Conservation (phyloP, 768 basidiomycete genomes). For the Russula griseocarnosa region DNA sequence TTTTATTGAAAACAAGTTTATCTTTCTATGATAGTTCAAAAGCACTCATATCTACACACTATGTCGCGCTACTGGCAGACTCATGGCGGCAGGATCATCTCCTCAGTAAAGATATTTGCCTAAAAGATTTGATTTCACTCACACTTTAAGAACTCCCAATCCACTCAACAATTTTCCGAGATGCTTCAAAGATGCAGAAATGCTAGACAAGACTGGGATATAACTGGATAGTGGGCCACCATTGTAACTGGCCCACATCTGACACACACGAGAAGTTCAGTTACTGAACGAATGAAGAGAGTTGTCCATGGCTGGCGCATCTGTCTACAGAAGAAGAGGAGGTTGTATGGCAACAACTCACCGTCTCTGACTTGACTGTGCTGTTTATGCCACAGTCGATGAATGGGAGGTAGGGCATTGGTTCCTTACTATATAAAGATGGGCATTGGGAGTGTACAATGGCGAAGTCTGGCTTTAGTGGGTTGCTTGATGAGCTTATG, state of each 20-base stretch:
- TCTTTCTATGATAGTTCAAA: too few species aligned
- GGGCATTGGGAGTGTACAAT: not conserved
- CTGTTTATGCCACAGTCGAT: not conserved
- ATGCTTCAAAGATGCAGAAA: not conserved
- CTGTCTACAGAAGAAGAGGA: not conserved
- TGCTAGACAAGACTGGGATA: not conserved
- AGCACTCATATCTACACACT: not conserved
- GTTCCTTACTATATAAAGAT: not conserved
- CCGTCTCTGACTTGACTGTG: not conserved
- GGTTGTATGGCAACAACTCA: not conserved
- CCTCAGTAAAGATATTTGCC: not conserved
- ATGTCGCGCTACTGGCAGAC: not conserved
- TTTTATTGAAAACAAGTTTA: too few species aligned
- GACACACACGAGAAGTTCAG: too few species aligned
- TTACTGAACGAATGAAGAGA: not conserved
- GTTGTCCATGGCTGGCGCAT: not conserved
- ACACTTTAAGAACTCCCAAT: not conserved
- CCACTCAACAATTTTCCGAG: not conserved
- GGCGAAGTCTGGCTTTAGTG: not conserved
- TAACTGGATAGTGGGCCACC: not conserved
- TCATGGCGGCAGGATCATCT: not conserved
- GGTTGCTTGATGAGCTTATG: not conserved
- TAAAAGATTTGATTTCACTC: not conserved
- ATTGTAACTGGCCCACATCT: too few species aligned
- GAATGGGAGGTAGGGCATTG: not conserved